Evolutionary conservation across 2,329 filamentous ascomycete genomes (phyloP), one percentile per base, ranked within the genome.

Genomic region (Penicillium vulpinum): DNA sequence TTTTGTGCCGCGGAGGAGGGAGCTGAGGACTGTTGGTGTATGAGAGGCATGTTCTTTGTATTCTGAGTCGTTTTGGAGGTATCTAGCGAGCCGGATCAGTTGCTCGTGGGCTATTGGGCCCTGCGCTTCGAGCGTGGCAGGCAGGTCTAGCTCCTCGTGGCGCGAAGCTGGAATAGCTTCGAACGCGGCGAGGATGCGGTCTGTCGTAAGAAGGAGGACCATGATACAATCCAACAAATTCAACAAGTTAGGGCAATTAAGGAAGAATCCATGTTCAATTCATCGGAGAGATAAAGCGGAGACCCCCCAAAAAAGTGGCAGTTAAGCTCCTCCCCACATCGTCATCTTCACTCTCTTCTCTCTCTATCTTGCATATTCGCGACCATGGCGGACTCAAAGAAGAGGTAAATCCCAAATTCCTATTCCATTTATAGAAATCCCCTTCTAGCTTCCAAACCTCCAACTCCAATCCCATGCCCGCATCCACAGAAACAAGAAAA

Each of bases 1-100:
- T 52, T 71, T 81, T 26, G 91, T 85, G 44, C 91, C 90, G 54
- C 80, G 83, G 10, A 97, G 81, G 31, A 97, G 83, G 33, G 77
- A 69, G 63, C 93, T 88, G 13, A 97, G 81, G 16, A 81, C 84
- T 57, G 76, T 61, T 8, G 48, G 53, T 5, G 28, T 47, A 9
- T 40, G 44, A 11, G 44, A 50, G 9, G 9, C 45, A 10, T 36
- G 33, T 2, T 59, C 52, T 36, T 44, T 57, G 44, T 61, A 60
- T 45, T 58, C 57, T 6, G 56, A 24, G 22, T 60, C 44, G 16
- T 51, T 48, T 51, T 63, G 65, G 26, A 74, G 64, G 24, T 70
- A 64, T 38, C 62, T 71, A 4, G 74, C 67, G 39, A 80, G 61
- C 5, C 66, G 62, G 51, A 79, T 73, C 26, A 79, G 56, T 43